These are phyloP conservation scores for Pyrenochaeta sp. DNA, from an alignment of 2,329 filamentous ascomycete species.

Conservation along the genomic window DNA sequence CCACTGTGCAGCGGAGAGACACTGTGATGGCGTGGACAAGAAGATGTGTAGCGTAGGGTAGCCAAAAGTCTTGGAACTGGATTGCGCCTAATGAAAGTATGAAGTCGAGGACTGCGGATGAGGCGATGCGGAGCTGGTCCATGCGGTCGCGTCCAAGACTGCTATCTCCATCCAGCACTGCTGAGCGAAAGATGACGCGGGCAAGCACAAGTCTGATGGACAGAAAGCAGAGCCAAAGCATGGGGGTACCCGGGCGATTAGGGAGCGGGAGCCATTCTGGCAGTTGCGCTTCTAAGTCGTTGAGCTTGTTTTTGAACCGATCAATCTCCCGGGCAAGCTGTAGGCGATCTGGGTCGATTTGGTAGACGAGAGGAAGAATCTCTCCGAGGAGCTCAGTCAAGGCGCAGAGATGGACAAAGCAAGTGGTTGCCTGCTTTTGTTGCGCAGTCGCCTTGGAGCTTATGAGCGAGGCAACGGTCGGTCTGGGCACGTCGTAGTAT, in stretches of 20 bases:
- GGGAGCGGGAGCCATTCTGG: conserved; percentile 45
- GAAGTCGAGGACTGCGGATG: conserved; percentile 60
- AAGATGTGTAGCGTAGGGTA: conserved; percentile 60
- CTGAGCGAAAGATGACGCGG: conserved; percentile 45
- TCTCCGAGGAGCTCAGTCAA: conserved; percentile 56
- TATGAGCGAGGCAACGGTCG: conserved; percentile 54
- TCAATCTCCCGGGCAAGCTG: conserved; percentile 40
- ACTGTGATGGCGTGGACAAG: conserved; percentile 64
- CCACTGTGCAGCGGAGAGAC: conserved; percentile 60
- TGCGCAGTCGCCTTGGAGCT: conserved; percentile 46
- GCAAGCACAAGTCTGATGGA: conserved; percentile 51
- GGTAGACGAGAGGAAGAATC: conserved; percentile 50
- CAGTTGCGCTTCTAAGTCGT: conserved; percentile 44
- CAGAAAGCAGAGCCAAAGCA: conserved; percentile 53
- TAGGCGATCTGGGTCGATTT: conserved; percentile 40
- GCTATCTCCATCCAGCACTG: conserved; percentile 36
- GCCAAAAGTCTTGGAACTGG: conserved; percentile 63
- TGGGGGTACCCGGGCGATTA: conserved; percentile 43
- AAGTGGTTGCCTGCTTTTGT: conserved; percentile 58
- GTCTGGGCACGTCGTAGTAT: conserved; percentile 65
- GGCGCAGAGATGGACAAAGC: conserved; percentile 62
- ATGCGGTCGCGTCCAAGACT: conserved; percentile 42
- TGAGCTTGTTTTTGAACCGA: conserved; percentile 43
- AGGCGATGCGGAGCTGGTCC: conserved; percentile 59
- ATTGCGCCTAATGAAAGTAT: conserved; percentile 56